Percentiles rank a stretch among this genome's conserved stretches.
Evolutionary conservation across 805 yeast genomes (phyloP).

Genomic region (Metschnikowia shivogae): DNA sequence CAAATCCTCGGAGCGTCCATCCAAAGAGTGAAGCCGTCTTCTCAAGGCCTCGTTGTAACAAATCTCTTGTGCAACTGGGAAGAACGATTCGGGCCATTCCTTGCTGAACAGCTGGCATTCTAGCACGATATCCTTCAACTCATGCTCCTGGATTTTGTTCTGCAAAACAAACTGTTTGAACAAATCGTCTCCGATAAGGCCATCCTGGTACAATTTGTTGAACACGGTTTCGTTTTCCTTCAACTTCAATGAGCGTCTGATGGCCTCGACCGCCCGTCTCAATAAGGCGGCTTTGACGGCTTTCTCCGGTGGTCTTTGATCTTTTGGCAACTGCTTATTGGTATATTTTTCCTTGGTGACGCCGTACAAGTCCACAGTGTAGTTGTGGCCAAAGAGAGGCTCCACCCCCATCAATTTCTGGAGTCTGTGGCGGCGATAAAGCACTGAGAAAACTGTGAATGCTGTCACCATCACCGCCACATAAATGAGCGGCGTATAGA

Average conservation of each 20-base stretch:
- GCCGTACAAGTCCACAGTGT: slow-evolving; percentile 59
- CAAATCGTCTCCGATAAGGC: slow-evolving; percentile 87
- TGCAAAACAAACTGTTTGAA: slow-evolving; percentile 77
- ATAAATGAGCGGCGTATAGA: slow-evolving; percentile 69
- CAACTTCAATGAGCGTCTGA: slow-evolving; percentile 76
- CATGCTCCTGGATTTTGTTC: slow-evolving; percentile 73
- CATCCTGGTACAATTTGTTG: slow-evolving; percentile 72
- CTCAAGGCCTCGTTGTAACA: slow-evolving; percentile 89
- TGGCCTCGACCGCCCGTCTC: slow-evolving; percentile 74
- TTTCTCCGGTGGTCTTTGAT: slow-evolving; percentile 65
- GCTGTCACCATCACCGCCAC: slow-evolving; percentile 65
- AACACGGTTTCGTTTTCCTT: slow-evolving; percentile 74
- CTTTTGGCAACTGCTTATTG: slow-evolving; percentile 37
- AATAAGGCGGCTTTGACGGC: slow-evolving; percentile 60
- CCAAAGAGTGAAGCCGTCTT: slow-evolving; percentile 58
- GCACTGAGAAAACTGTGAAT: slow-evolving; percentile 62
- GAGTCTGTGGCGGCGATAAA: slow-evolving; percentile 57
- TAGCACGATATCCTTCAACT: slow-evolving; percentile 66
- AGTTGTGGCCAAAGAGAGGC: slow-evolving; percentile 72
- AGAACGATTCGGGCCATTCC: slow-evolving; percentile 76
- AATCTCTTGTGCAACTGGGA: slow-evolving; percentile 80
- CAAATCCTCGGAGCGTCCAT: slow-evolving; percentile 32
- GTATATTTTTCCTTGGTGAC: slow-evolving; percentile 48
- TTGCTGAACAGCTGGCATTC: slow-evolving; percentile 72
- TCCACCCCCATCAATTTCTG: slow-evolving; percentile 52